Conservation (phyloP, 345 rosid genomes). For the Acer saccharum region DNA sequence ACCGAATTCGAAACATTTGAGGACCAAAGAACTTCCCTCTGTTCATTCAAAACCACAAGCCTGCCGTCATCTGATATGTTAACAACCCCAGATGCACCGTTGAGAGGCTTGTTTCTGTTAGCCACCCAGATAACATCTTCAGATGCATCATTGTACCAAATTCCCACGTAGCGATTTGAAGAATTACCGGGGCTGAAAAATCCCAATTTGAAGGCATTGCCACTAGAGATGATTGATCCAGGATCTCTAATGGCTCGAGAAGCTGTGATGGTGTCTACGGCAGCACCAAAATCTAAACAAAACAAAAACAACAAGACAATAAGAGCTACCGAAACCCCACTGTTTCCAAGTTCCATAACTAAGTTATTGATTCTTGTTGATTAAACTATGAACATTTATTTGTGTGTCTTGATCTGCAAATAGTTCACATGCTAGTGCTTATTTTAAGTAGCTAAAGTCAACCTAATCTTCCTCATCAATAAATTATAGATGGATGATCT, state of each 20-base stretch:
- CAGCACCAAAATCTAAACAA: slow-evolving; percentile 8
- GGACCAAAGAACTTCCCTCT: slow-evolving; percentile 37
- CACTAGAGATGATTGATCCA: slow-evolving; percentile 17
- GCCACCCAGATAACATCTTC: slow-evolving; percentile 35
- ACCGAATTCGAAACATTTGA: slow-evolving; percentile 31
- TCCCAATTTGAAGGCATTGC: slow-evolving; percentile 29
- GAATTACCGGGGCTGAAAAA: slow-evolving; percentile 37
- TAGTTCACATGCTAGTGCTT: neutral
- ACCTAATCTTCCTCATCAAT: neutral
- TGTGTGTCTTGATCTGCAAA: neutral
- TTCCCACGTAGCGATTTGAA: slow-evolving; percentile 28
- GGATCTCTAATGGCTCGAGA: slow-evolving; percentile 18
- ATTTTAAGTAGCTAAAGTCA: neutral
- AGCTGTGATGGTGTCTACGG: slow-evolving; percentile 10
- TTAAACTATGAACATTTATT: neutral
- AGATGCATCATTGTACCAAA: slow-evolving; percentile 28
- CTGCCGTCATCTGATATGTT: slow-evolving; percentile 33
- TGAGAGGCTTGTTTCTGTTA: slow-evolving; percentile 31
- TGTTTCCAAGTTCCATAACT: slow-evolving; percentile 3
- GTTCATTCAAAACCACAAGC: slow-evolving; percentile 34
- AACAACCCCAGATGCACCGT: slow-evolving; percentile 33
- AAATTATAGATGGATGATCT: neutral
- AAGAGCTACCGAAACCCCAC: neutral
- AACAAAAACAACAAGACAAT: neutral
- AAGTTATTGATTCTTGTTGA: neutral